Conservation (phyloP, 2,329 filamentous ascomycete genomes). For the Cercospora beticola region DNA sequence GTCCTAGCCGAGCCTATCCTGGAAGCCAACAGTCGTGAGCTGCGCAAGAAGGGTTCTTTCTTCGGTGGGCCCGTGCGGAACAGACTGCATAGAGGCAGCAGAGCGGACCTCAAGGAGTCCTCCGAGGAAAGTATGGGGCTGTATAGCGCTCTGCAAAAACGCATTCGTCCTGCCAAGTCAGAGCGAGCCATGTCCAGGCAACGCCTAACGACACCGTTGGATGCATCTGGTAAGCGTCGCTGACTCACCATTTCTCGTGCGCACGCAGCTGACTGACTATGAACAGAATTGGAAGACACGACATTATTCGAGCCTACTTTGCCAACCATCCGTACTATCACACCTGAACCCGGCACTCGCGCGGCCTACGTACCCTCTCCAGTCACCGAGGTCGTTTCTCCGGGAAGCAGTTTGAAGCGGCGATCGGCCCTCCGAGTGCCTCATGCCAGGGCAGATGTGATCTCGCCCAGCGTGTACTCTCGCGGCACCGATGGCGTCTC, state of each 20-base stretch:
- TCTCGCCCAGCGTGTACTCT: conserved; percentile 51
- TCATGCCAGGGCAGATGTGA: conserved; percentile 10
- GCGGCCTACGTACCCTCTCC: conserved; percentile 21
- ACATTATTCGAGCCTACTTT: conserved; percentile 11
- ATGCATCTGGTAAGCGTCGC: background rate
- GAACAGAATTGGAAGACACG: background rate
- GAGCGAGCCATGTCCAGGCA: conserved; percentile 9
- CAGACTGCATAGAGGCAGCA: conserved; percentile 33
- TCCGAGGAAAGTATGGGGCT: conserved; percentile 58
- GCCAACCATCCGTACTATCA: conserved; percentile 32
- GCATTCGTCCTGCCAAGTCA: conserved; percentile 47
- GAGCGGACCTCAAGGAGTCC: conserved; percentile 28
- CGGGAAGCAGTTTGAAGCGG: conserved; percentile 24
- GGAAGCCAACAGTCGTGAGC: conserved; percentile 22
- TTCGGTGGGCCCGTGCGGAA: conserved; percentile 33
- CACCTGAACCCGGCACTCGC: conserved; percentile 25
- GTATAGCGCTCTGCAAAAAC: conserved; percentile 58
- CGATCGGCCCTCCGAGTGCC: conserved; percentile 26
- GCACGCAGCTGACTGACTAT: background rate
- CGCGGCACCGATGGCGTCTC: conserved; percentile 43
- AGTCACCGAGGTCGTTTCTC: conserved; percentile 10
- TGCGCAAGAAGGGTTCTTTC: conserved; percentile 35
- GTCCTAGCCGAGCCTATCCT: conserved; percentile 30
- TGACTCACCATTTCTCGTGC: background rate
- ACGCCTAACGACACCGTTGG: background rate